Conservation (phyloP, 2,329 filamentous ascomycete species). For the Trichoderma endophyticum region DNA sequence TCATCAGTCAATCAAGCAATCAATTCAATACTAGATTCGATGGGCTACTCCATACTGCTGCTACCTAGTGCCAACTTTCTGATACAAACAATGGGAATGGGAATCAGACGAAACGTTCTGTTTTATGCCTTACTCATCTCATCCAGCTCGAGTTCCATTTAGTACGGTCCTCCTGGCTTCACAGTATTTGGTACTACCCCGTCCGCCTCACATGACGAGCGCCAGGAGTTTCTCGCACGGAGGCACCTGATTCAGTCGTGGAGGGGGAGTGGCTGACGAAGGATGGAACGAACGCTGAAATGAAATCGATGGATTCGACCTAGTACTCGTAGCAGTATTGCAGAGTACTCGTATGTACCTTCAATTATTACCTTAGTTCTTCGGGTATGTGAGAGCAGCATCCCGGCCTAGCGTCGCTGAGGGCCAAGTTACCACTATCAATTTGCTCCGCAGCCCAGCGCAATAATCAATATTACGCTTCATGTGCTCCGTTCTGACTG, state of each 20-base stretch:
- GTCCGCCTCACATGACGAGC: slow-evolving; percentile 1
- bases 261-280: slow-evolving; percentile 16
- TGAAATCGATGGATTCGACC: neutral
- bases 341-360: neutral
- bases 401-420: neutral
- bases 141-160: no score
- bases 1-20: neutral
- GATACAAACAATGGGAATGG: neutral
- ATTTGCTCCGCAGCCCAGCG: neutral
- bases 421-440: neutral
- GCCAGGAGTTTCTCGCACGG: slow-evolving; percentile 16
- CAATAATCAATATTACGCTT: neutral
- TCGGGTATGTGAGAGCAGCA: neutral
- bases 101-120: neutral
- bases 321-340: neutral
- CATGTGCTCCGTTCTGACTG: neutral
- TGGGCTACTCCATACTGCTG: neutral
- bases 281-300: slow-evolving; percentile 1
- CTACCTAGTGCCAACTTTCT: neutral
- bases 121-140: neutral
- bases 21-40: neutral
- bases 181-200: neutral
- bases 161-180: no score
- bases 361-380: neutral
- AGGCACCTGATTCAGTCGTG: slow-evolving; percentile 17